Conservation (phyloP, 176 grass and related monocot species). For the Calamus simplicifolius region DNA sequence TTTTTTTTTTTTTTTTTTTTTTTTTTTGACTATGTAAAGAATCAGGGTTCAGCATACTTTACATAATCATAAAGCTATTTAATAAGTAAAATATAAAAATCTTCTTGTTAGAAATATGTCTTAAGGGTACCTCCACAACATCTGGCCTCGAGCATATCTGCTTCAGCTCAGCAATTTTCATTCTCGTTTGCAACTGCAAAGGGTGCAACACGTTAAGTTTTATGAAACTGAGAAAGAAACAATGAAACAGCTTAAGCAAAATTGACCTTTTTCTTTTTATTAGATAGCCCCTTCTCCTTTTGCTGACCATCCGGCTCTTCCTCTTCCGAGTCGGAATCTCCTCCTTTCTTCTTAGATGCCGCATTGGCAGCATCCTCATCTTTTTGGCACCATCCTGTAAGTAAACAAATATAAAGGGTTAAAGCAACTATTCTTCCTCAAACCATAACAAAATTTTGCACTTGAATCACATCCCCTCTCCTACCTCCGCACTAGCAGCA, state of each 20-base stretch:
- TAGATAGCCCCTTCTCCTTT: conserved; percentile 80
- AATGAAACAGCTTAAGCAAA: not conserved
- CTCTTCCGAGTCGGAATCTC: conserved; percentile 52
- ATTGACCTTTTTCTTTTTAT: conserved; percentile 88
- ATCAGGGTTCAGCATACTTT: no score
- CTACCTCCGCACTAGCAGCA: conserved; percentile 32
- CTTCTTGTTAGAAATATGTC: no score
- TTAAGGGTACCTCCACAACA: conserved; percentile 59
- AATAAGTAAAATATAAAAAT: no score
- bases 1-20: no score
- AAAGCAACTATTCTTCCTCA: not conserved
- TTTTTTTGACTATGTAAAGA: no score
- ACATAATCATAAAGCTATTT: no score
- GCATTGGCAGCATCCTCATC: conserved; percentile 49
- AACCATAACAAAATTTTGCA: not conserved
- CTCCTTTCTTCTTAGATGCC: conserved; percentile 25
- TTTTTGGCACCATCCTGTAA: conserved; percentile 45
- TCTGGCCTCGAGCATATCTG: conserved; percentile 82
- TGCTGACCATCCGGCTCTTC: conserved; percentile 63
- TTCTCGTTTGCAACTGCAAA: conserved; percentile 58
- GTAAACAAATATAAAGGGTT: not conserved
- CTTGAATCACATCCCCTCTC: not conserved
- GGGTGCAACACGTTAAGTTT: not conserved
- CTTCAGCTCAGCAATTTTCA: conserved; percentile 93
- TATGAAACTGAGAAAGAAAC: not conserved